Evolutionary conservation across 495 filamentous ascomycete species (phyloP).

Genomic region (Xylaria grammica): DNA sequence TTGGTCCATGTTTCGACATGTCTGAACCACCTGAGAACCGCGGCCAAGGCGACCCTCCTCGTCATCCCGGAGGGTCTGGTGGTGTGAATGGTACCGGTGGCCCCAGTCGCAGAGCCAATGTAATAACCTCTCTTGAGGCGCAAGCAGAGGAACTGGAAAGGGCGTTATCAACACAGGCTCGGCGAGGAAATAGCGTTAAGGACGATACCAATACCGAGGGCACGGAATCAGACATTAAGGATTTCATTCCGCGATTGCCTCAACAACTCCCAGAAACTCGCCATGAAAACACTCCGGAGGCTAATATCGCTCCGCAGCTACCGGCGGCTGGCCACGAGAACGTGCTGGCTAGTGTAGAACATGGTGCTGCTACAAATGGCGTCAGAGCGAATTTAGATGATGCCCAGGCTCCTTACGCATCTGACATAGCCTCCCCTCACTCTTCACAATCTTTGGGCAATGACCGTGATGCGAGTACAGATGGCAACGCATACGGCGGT

Average conservation of each 20-base stretch:
- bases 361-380: background rate
- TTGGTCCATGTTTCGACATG: constrained; percentile 21
- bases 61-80: background rate
- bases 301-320: background rate
- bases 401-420: background rate
- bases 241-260: constrained; percentile 3
- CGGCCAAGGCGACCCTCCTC: constrained; percentile 5
- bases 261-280: background rate
- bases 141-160: background rate
- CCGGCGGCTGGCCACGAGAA: background rate
- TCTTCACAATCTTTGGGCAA: background rate
- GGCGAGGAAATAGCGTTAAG: background rate
- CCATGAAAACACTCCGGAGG: background rate
- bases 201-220: background rate
- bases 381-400: background rate
- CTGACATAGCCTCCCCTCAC: background rate
- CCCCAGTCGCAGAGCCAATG: background rate
- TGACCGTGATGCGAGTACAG: background rate
- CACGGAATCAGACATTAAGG: constrained; percentile 18
- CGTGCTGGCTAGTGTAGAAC: no score
- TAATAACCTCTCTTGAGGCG: background rate
- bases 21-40: constrained; percentile 12
- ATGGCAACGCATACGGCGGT: background rate
- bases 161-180: background rate
- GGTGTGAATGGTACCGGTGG: background rate